These are phyloP conservation scores for Rhodamnia rubescens DNA, from an alignment of 345 rosid species.

Conservation along the genomic window DNA sequence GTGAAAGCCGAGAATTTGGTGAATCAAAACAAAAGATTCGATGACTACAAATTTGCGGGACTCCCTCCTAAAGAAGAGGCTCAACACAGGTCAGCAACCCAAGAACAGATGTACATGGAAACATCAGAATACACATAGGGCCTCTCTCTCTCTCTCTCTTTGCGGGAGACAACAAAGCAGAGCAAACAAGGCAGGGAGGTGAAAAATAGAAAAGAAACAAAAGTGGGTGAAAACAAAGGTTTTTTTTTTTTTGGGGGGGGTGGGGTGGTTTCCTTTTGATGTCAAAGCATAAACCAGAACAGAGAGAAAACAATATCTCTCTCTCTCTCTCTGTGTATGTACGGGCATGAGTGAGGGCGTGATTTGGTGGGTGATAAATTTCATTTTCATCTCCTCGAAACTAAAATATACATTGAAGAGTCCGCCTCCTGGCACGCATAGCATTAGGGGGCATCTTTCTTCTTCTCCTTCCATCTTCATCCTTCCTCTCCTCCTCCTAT, in stretches of 20 bases:
- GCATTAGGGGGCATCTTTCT: constrained; percentile 21
- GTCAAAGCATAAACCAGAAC: neutral
- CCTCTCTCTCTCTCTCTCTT: neutral
- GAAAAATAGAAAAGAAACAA: neutral
- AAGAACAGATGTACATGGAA: neutral
- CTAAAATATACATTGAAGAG: constrained; percentile 19
- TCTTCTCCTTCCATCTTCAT: constrained; percentile 5
- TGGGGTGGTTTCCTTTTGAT: neutral
- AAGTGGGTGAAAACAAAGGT: neutral
- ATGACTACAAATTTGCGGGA: neutral
- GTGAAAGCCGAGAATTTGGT: neutral
- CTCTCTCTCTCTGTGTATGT: neutral
- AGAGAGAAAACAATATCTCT: neutral
- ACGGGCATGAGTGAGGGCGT: neutral
- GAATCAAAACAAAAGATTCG: neutral
- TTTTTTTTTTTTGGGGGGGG: neutral
- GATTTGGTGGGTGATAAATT: neutral
- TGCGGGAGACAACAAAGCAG: neutral
- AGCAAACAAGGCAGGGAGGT: neutral
- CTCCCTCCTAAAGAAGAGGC: neutral
- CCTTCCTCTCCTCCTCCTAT: constrained; percentile 4
- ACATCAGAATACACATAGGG: neutral
- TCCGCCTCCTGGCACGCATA: constrained; percentile 21
- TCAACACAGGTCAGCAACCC: neutral
- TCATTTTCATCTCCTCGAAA: neutral